These are phyloP conservation scores for Tetratostichococcus sp. DNA, from an alignment of 139 green algal species.

Conservation along the genomic window DNA sequence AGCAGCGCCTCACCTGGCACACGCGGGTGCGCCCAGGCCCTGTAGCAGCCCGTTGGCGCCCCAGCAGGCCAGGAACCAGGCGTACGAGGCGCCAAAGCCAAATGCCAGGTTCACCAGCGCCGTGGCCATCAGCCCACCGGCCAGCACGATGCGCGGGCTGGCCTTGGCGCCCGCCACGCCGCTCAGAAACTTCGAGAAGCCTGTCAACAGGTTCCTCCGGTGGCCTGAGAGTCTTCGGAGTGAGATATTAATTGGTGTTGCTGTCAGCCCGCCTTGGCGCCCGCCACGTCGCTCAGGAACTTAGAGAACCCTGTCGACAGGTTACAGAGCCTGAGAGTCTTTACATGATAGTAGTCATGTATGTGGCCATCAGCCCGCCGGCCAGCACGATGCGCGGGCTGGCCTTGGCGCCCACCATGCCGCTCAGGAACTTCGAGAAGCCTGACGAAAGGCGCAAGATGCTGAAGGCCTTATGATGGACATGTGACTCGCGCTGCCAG, in stretches of 20 bases:
- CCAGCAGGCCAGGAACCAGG: slow-evolving; percentile 85
- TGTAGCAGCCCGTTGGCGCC: slow-evolving; percentile 88
- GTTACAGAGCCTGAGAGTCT: too few relatives aligned
- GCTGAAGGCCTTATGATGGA: too few relatives aligned
- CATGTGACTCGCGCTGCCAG: too few relatives aligned
- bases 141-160: slow-evolving; percentile 79
- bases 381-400: slow-evolving; percentile 80
- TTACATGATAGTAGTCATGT: too few relatives aligned
- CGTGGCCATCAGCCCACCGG: slow-evolving; percentile 81
- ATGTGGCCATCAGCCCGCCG: slow-evolving; percentile 83
- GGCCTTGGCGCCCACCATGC: slow-evolving; percentile 79
- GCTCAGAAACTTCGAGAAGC: slow-evolving; percentile 80
- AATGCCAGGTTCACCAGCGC: slow-evolving; percentile 87
- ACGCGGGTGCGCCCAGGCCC: slow-evolving; percentile 89
- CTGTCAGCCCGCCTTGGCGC: slow-evolving; percentile 79
- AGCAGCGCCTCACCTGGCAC: slow-evolving; percentile 42
- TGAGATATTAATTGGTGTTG: too few relatives aligned
- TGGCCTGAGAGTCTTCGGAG: too few relatives aligned
- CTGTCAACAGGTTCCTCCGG: not conserved
- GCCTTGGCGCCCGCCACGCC: slow-evolving; percentile 83
- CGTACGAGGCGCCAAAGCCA: slow-evolving; percentile 72
- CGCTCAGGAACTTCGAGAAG: slow-evolving; percentile 81
- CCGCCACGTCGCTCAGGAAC: slow-evolving; percentile 88
- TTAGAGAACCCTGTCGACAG: slow-evolving; percentile 50
- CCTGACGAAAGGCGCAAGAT: not conserved